Percentiles rank a stretch among this genome's conserved stretches.
Conservation (phyloP, 176 grass and related monocot species). For the Poa annua region DNA sequence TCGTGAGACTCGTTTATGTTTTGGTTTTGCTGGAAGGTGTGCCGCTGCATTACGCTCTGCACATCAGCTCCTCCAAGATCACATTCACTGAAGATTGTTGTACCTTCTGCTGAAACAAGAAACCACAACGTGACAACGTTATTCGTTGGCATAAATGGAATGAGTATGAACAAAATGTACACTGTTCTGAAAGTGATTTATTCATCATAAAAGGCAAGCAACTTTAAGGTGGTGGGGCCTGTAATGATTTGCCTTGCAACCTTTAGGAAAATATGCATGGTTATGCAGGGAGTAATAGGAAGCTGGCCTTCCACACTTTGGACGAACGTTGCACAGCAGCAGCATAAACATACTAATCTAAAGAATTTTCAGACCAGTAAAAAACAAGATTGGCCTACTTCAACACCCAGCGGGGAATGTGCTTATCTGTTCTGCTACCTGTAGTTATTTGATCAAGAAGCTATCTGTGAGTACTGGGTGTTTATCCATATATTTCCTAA, state of each 20-base stretch:
- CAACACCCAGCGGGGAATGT: background rate
- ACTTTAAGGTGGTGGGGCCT: constrained; percentile 17
- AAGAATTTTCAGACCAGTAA: background rate
- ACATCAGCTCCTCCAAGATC: constrained; percentile 15
- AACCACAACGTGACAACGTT: background rate
- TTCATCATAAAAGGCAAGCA: constrained; percentile 15
- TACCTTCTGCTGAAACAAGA: constrained; percentile 65
- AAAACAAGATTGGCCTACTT: background rate
- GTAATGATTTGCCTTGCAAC: constrained; percentile 12
- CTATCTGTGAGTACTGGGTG: background rate
- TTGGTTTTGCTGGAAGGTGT: background rate
- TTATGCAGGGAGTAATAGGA: constrained; percentile 8
- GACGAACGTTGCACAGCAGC: background rate
- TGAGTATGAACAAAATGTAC: constrained; percentile 2
- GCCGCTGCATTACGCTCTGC: constrained; percentile 1
- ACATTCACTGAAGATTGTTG: constrained; percentile 50
- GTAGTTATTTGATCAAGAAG: background rate
- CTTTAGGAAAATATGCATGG: constrained; percentile 22
- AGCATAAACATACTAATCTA: constrained; percentile 5
- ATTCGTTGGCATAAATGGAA: constrained; percentile 2
- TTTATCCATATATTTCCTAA: constrained; percentile 5
- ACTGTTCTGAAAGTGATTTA: constrained; percentile 30
- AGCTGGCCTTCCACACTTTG: background rate
- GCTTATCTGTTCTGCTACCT: background rate
- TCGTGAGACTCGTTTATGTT: background rate